phyloP scores from a whole-genome alignment of 1,284 basidiomycete genomes.

The Papiliotrema terrestris region DNA sequence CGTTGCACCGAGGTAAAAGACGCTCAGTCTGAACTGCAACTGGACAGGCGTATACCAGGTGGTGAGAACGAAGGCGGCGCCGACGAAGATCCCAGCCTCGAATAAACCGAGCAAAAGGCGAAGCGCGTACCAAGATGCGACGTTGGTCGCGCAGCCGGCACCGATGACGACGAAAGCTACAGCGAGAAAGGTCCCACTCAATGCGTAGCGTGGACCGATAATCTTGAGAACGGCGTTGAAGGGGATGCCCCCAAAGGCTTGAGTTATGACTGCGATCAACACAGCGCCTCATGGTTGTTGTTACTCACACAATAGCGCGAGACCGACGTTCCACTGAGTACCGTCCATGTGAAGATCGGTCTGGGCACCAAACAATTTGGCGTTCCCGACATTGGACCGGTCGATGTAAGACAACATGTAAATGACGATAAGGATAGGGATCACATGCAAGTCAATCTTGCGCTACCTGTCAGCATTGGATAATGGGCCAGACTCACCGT shows the following conservation, averaged over 20 bases:
- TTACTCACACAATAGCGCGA: slow-evolving; percentile 27
- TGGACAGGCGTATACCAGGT: slow-evolving; percentile 27
- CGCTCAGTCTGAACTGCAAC: slow-evolving; percentile 15
- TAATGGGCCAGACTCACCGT: not conserved
- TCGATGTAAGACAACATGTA: slow-evolving; percentile 21
- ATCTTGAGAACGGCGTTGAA: slow-evolving; percentile 19
- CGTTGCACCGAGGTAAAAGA: slow-evolving; percentile 22
- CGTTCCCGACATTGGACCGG: slow-evolving; percentile 21
- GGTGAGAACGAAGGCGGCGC: slow-evolving; percentile 19
- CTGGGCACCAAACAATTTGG: slow-evolving; percentile 18
- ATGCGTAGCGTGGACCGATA: no score
- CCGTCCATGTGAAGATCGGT: slow-evolving; percentile 12
- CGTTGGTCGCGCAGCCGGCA: slow-evolving; percentile 16
- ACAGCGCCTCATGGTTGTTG: not conserved
- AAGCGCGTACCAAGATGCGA: slow-evolving; percentile 21
- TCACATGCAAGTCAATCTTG: slow-evolving; percentile 18
- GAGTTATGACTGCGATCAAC: slow-evolving; percentile 21
- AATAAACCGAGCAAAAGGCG: slow-evolving; percentile 24
- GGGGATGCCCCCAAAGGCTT: slow-evolving; percentile 18
- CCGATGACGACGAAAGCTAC: slow-evolving; percentile 17
- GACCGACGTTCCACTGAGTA: slow-evolving; percentile 27
- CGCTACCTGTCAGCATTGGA: slow-evolving; percentile 8
- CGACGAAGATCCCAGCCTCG: slow-evolving; percentile 23
- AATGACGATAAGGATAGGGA: slow-evolving; percentile 19
- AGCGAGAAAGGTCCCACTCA: slow-evolving; percentile 6